Evolutionary conservation across 139 green algal species (phyloP).

Genomic region (Microglena sp.): DNA sequence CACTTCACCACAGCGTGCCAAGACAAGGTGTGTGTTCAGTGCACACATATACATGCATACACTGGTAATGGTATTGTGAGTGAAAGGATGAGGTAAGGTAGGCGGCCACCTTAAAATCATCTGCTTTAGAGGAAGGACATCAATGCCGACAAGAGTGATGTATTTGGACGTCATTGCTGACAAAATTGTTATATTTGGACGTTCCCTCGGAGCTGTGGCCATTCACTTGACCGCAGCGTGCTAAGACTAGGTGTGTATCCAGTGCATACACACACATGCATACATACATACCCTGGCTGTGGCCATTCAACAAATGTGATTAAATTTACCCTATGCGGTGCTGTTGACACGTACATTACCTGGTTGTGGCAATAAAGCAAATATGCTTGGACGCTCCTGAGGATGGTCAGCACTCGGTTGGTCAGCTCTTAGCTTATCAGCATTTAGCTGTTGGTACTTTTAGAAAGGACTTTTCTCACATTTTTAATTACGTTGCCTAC

Average conservation of each 20-base stretch:
- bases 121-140: constrained; percentile 43
- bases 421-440: too few species aligned
- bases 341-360: background rate
- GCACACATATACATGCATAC: too few species aligned
- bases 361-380: background rate
- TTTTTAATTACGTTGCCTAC: background rate
- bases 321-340: background rate
- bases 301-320: background rate
- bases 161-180: constrained; percentile 75
- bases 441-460: too few species aligned
- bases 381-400: background rate
- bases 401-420: background rate
- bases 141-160: constrained; percentile 33
- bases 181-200: constrained; percentile 62
- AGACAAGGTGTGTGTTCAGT: constrained; percentile 28
- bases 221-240: constrained; percentile 52
- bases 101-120: constrained; percentile 50
- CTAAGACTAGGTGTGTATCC: constrained; percentile 44
- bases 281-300: too few species aligned
- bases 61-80: too few species aligned
- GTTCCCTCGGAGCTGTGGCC: constrained; percentile 74
- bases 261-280: too few species aligned
- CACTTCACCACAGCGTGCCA: constrained; percentile 51
- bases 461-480: background rate
- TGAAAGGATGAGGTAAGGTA: too few species aligned